Percentiles rank a stretch among this genome's conserved stretches.
Evolutionary conservation across 2,329 filamentous ascomycete genomes (phyloP).

Genomic region (Penicillium sp.): DNA sequence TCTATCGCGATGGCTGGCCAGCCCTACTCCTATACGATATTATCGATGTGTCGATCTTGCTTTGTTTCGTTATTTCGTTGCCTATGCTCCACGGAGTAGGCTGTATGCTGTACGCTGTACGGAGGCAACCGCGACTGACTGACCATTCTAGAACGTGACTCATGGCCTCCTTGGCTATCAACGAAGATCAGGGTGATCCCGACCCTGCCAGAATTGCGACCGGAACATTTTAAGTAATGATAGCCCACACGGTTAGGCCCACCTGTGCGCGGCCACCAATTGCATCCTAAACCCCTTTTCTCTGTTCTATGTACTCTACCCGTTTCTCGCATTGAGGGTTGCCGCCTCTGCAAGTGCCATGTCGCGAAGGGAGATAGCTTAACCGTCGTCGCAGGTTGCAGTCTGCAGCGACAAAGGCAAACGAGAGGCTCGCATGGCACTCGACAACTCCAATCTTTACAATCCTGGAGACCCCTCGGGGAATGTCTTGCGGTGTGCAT

Average conservation of each 20-base stretch:
- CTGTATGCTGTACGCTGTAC: too few species aligned
- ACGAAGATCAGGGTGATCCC: constrained; percentile 6
- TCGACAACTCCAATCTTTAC: background rate
- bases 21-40: constrained; percentile 13
- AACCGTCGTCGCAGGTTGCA: background rate
- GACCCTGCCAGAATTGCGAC: constrained; percentile 11
- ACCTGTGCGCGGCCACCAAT: constrained; percentile 12
- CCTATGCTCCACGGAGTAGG: background rate
- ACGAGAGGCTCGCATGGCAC: background rate
- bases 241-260: constrained; percentile 17
- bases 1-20: constrained; percentile 17
- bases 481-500: constrained; percentile 17
- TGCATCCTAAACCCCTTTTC: constrained; percentile 15
- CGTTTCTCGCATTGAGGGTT: constrained; percentile 10
- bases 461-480: background rate
- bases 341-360: constrained; percentile 18
- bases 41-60: background rate
- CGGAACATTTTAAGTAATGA: constrained; percentile 25
- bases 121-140: background rate
- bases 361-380: background rate
- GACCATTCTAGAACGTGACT: background rate
- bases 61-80: background rate
- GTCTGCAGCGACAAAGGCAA: background rate
- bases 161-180: constrained; percentile 1
- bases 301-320: background rate